These are phyloP conservation scores for Phalaenopsis aphrodite DNA, from an alignment of 106 monocot species.

Conservation along the genomic window DNA sequence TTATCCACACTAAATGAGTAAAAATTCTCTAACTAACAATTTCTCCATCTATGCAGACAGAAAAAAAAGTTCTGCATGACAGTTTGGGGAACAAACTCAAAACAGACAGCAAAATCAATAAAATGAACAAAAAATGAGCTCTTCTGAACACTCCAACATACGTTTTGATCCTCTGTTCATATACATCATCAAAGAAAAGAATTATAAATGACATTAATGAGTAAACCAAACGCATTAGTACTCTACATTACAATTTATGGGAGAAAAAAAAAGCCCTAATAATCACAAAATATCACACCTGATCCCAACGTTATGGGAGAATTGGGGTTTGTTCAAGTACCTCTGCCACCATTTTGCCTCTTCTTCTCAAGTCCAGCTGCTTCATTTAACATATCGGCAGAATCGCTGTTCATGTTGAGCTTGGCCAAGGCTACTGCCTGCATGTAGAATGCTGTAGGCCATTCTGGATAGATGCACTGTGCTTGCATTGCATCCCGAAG, in stretches of 20 bases:
- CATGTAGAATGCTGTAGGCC: slow-evolving; percentile 31
- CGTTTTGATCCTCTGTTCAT: slow-evolving; percentile 3
- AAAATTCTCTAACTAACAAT: no score
- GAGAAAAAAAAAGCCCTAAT: neutral
- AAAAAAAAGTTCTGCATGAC: no score
- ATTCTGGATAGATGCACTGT: slow-evolving; percentile 20
- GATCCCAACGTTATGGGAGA: neutral
- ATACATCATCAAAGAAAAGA: neutral
- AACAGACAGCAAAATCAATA: no score
- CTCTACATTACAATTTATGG: neutral
- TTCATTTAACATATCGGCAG: slow-evolving; percentile 22
- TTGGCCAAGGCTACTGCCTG: slow-evolving; percentile 21
- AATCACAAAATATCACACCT: neutral
- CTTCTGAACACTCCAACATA: neutral
- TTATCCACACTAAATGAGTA: no score
- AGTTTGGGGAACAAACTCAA: no score
- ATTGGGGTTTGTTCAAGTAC: neutral
- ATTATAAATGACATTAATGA: neutral
- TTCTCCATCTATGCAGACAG: no score
- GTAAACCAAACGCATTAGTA: neutral
- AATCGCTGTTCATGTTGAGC: slow-evolving; percentile 21
- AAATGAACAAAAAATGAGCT: neutral
- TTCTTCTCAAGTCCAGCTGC: slow-evolving; percentile 21
- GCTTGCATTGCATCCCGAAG: slow-evolving; percentile 34
- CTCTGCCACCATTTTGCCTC: slow-evolving; percentile 19